Base-by-base conservation (phyloP, 768 basidiomycete genomes). In the Agaricus bisporus region DNA sequence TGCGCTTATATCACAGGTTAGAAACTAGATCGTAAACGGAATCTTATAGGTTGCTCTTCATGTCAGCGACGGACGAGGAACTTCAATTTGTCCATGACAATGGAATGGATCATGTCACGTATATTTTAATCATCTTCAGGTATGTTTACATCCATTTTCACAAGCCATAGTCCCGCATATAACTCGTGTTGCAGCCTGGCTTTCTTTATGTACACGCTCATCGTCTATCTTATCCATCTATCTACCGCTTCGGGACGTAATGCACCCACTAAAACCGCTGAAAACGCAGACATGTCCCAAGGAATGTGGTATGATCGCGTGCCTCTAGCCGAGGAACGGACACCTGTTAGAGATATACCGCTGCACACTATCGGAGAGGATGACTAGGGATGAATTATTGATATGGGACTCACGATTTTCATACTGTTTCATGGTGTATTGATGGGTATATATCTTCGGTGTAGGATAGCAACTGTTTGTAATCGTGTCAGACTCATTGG, bases 31-130 rank as follows among this genome's bases (percentile, higher is more conserved):
- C 52, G 26, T 41, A 22, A 8, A 17, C 45, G 36, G 35, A 7
- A 5, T 14, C 53, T 1, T 51, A n/a, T 53, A 88, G 90, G 5
- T 67, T 93, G 2, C 69, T 92, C 15, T 97, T 98, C 74, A 91
- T 95, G 82, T 88, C 88, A 12, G 95, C 86, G 0, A 97, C 95
- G 0, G 92, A 98, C 64, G 94, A 98, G 70, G 91, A 95, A 66
- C 71, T 95, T 26, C 61, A 76, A 22, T 88, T 77, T 56, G 80
- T 86, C 4, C 76, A 90, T 58, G 79, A 80, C 11, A 73, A 71
- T 17, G 86, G 79, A 41, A 91, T 95, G 83, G 94, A 95, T 65
- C 91, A 93, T 61, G 92, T 94, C 54, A 93, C 93, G 0, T 95
- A 95, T 61, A 75, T 88, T 36, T 75, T 94, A 15, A 86, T 89